A percentile compares a stretch with the other conserved stretches of the same genome.
These are phyloP conservation scores for Cercospora zeina DNA, from an alignment of 2,329 filamentous ascomycete genomes.

Conservation along the genomic window DNA sequence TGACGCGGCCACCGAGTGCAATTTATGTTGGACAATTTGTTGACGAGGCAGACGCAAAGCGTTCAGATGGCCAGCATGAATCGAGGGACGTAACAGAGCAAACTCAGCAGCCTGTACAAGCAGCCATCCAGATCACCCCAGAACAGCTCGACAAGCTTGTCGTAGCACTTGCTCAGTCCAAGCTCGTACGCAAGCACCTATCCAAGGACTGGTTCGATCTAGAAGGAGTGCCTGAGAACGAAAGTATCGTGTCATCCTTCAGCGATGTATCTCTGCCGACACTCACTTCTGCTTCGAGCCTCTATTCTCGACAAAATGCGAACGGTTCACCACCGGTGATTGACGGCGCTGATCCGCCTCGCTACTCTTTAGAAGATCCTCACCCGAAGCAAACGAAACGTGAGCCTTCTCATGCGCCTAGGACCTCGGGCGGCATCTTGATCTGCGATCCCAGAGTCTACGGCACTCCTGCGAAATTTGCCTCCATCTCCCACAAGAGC, in stretches of 20 bases:
- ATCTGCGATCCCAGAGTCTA: conserved; percentile 35
- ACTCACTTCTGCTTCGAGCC: conserved; percentile 26
- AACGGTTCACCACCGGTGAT: conserved; percentile 9
- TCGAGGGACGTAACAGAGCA: not conserved
- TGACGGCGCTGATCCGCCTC: conserved; percentile 16
- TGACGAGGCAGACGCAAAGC: not conserved
- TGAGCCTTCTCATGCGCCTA: not conserved
- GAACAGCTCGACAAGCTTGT: conserved; percentile 32
- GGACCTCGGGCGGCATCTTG: conserved; percentile 30
- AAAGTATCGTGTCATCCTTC: conserved; percentile 26
- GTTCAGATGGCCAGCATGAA: not conserved
- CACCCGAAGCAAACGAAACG: conserved; percentile 14
- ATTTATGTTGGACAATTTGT: conserved; percentile 20
- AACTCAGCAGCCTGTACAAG: not conserved
- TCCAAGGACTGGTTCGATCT: conserved; percentile 33
- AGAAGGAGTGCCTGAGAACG: conserved; percentile 29
- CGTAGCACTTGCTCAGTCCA: conserved; percentile 29
- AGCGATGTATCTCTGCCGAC: conserved; percentile 26
- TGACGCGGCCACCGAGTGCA: conserved; percentile 21
- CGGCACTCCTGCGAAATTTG: conserved; percentile 35
- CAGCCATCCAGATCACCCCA: conserved; percentile 24
- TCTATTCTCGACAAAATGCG: conserved; percentile 26
- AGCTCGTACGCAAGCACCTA: conserved; percentile 31
- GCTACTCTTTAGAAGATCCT: conserved; percentile 21
- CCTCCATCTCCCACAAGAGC: conserved; percentile 29